A percentile compares a stretch with the other conserved stretches of the same genome.
Conservation (phyloP, 257 asterid species). For the Plantago major region DNA sequence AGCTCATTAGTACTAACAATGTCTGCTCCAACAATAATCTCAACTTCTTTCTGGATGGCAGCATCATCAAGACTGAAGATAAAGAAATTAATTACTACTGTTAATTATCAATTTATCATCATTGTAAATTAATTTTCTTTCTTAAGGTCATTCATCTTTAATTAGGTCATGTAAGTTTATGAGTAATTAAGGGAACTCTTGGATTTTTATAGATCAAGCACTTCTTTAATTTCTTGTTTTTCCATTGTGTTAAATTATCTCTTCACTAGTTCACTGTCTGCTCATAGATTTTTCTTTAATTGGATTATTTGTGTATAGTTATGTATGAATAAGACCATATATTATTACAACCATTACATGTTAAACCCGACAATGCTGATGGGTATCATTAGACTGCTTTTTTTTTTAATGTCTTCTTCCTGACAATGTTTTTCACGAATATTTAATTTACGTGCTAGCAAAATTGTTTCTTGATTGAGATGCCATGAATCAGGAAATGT, state of each 20-base stretch:
- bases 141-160: too few relatives aligned
- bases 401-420: not conserved
- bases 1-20: slow-evolving; percentile 50
- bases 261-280: not conserved
- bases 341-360: not conserved
- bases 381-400: not conserved
- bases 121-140: too few relatives aligned
- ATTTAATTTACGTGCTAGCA: slow-evolving; percentile 10
- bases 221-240: too few relatives aligned
- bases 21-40: slow-evolving; percentile 2
- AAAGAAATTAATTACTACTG: slow-evolving; percentile 23
- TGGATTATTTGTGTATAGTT: not conserved
- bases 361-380: slow-evolving; percentile 4
- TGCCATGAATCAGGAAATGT: slow-evolving; percentile 21
- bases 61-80: slow-evolving; percentile 44
- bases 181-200: too few relatives aligned
- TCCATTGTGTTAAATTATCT: too few relatives aligned
- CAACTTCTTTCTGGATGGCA: slow-evolving; percentile 38
- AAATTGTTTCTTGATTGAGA: slow-evolving; percentile 26
- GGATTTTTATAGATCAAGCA: too few relatives aligned
- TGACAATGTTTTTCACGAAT: slow-evolving; percentile 21
- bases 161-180: too few relatives aligned
- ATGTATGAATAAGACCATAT: slow-evolving; percentile 1
- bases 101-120: not conserved
- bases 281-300: not conserved